Base-by-base conservation (phyloP, 495 filamentous ascomycete species). In the Wilcoxina mikolae region DNA sequence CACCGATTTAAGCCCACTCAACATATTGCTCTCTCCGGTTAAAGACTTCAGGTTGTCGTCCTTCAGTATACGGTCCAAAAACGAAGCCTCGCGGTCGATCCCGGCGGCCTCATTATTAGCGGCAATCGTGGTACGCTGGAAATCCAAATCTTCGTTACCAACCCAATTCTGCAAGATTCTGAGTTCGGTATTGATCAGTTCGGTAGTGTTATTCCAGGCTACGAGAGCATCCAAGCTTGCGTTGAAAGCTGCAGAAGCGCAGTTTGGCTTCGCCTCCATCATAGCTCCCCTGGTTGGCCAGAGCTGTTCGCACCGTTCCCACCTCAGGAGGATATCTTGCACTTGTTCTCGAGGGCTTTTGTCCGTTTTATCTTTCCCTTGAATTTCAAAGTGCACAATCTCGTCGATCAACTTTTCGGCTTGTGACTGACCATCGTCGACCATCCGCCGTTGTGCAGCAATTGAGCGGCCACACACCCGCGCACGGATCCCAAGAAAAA, bases 121-220 rank as follows among this genome's bases (percentile, higher is more conserved):
- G 44, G 68, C 66, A 18, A 60, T 49, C 57, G 74, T 70, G 3
- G 71, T 66, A 60, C 85, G 83, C 43, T 78, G 78, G 65, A 98
- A 96, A 68, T 96, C 87, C 12, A 98, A 76, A 62, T 90, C 88
- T 42, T 85, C 84, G 65, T 98, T 98, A 20, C 91, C 91, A 31
- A 96, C 91, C 91, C 91, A 98, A 53, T 79, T 85, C 66, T 88
- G 87, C 55, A 98, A 68, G 55, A 96, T 86, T 26, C 78, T 80
- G 43, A 98, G 74, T 66, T 96, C 84, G 2, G 86, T 96, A 65
- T 89, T 95, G 72, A 98, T 96, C 60, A 96, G 80, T 64, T 89
- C 79, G n/a, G 90, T 96, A 39, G 89, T 95, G 67, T 95, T 96
- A 69, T 94, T 82, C 91, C 91, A 98, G 0, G 93, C 79, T 54